Evolutionary conservation across 2,329 filamentous ascomycete species (phyloP), one percentile per base, ranked within the genome.

Genomic region (Cylindrodendrum hubeiense): DNA sequence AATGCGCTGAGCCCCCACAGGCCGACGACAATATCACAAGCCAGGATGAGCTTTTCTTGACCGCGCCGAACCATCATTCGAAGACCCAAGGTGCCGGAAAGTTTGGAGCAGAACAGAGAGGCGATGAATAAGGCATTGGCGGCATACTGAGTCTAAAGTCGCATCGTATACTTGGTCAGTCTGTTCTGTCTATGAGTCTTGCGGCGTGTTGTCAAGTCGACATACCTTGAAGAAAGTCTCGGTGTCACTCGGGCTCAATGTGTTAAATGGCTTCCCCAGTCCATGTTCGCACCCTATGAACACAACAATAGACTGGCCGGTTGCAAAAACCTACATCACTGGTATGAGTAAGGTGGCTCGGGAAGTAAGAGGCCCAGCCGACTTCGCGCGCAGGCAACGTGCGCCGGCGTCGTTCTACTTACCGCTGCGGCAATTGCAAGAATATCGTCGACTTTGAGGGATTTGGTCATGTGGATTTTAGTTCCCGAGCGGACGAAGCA

Each of bases 381-480:
- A 15, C 34, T 17, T n/a, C 34, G 34, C 15, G 34, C 6, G 15
- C 15, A n/a, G 17, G 24, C 26, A 33, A 19, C 8, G 4, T 33
- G 5, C 5, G 5, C 5, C 19, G 1, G 17, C 10, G 28, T 15
- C 2, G 15, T 26, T 13, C n/a, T n/a, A 65, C 72, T 66, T 64
- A 77, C 75, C 53, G 70, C 69, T 33, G 75, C 71, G 9, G 66
- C 49, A 56, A 77, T 65, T 5, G 67, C 70, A 1, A 76, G 63
- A 7, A 69, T 43, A 28, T 77, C 75, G 37, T 77, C 75, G 2
- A 67, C 10, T n/a, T 59, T 74, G 28, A 77, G 41, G 9, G 47
- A 64, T 49, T 77, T 76, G 56, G 74, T 69, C 75, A 76, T 77
- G 55, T 76, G 58, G 19, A 77, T 39, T 46, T 77, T 77, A 3